Evolutionary conservation across 2,329 filamentous ascomycete species (phyloP).

Genomic region (Colletotrichum zoysiae): DNA sequence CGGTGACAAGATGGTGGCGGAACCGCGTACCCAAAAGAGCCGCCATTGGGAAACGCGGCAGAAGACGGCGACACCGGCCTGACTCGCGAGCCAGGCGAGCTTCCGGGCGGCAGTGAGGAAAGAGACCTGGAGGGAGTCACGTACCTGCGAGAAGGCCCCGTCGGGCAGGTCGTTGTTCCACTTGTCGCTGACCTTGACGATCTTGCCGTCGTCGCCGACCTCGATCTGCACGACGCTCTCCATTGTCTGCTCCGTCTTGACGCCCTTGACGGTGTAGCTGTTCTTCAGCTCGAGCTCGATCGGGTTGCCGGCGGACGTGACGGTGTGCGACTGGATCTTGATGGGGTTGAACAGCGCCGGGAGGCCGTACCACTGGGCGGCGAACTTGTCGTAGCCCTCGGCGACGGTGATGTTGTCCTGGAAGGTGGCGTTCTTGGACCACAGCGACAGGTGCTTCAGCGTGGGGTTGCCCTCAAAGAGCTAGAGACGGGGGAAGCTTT

Average conservation of each 20-base stretch:
- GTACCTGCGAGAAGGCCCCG: conserved; percentile 50
- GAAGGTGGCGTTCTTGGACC: conserved; percentile 70
- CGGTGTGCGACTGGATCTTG: conserved; percentile 64
- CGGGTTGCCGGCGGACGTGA: conserved; percentile 68
- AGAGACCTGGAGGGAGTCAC: conserved; percentile 40
- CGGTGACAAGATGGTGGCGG: neutral
- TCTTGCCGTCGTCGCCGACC: conserved; percentile 51
- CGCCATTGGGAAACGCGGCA: conserved; percentile 44
- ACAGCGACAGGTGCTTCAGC: conserved; percentile 69
- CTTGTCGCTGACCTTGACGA: conserved; percentile 52
- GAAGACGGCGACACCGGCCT: conserved; percentile 28
- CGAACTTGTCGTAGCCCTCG: conserved; percentile 63
- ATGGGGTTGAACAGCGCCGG: conserved; percentile 70
- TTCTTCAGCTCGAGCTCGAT: conserved; percentile 64
- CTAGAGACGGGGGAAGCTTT: conserved; percentile 44
- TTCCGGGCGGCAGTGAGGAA: neutral
- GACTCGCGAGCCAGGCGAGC: conserved; percentile 1
- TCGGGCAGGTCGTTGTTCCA: conserved; percentile 55
- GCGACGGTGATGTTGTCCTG: conserved; percentile 70
- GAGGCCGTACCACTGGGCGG: conserved; percentile 69
- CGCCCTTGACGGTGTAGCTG: conserved; percentile 52
- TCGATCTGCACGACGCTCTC: conserved; percentile 50
- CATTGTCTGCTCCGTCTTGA: conserved; percentile 50
- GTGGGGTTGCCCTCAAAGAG: conserved; percentile 72
- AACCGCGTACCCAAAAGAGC: conserved; percentile 41